Base-by-base conservation (phyloP, 768 basidiomycete genomes). In the Suillus bovinus region DNA sequence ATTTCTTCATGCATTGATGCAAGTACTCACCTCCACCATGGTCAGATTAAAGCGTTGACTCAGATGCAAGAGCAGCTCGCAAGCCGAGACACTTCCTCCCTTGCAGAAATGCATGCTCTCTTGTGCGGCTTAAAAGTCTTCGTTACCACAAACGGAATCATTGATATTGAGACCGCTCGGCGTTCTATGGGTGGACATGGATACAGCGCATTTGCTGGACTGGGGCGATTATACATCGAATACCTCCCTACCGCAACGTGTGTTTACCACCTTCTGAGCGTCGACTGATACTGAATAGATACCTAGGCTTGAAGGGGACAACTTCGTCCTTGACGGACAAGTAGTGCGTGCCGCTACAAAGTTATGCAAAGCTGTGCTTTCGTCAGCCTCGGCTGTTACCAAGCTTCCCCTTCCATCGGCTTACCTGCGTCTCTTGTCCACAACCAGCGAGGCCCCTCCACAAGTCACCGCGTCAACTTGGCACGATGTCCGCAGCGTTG, bases 141-240 rank as follows among this genome's bases (percentile, higher is more conserved):
- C 34, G 83, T 82, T 4, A 81, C 84, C 1, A 79, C 81, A 0
- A 71, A 78, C n/a, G 76, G 79, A 5, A 80, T 85, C 2, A 79
- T 80, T 38, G 87, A 88, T 64, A 68, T 90, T 14, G 90, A 91
- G 71, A 81, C 78, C 7, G 86, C 88, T 4, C 82, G 89, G 9
- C 81, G 88, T 17, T 82, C 87, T 0, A 83, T 91, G 82, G 91
- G 90, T 57, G 90, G 90, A 4, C 90, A 93, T 71, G 90, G 91
- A 0, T 91, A 83, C 72, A 89, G 88, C 66, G 82, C 79, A 0
- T 89, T 86, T 65, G 78, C 87, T 0, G 90, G 89, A 4, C 78
- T 92, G 1, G 89, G 89, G 5, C 73, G 80, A 41, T 58, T 88
- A 1, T 90, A 89, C 64, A 86, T 85, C 4, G 84, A 88, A 70